Evolutionary conservation across 1,284 basidiomycete species (phyloP).

Genomic region (Papiliotrema nemorosa): DNA sequence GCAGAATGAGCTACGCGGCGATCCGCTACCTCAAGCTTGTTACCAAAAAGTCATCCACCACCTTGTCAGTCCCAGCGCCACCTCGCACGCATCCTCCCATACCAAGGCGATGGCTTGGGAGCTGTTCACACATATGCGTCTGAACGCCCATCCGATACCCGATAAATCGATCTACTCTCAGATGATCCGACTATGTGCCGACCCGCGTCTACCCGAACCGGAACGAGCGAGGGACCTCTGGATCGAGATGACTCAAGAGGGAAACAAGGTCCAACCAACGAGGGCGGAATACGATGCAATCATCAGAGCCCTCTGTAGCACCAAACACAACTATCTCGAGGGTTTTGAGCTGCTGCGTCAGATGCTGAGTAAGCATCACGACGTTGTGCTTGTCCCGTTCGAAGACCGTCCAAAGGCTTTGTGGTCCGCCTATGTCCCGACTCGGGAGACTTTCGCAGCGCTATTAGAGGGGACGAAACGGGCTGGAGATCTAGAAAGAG

Average conservation of each 20-base stretch:
- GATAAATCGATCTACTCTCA: slow-evolving; percentile 68
- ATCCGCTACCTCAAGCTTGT: slow-evolving; percentile 45
- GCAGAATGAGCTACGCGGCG: slow-evolving; percentile 38
- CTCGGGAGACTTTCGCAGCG: slow-evolving; percentile 70
- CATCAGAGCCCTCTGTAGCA: slow-evolving; percentile 64
- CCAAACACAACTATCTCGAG: slow-evolving; percentile 61
- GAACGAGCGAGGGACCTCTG: slow-evolving; percentile 91
- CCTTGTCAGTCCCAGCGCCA: slow-evolving; percentile 28
- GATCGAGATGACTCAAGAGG: slow-evolving; percentile 77
- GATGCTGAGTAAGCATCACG: slow-evolving; percentile 70
- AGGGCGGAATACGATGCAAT: slow-evolving; percentile 73
- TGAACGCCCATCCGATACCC: slow-evolving; percentile 81
- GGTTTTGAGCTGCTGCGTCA: slow-evolving; percentile 73
- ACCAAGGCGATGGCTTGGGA: slow-evolving; percentile 76
- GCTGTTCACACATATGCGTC: slow-evolving; percentile 91
- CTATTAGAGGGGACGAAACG: slow-evolving; percentile 85
- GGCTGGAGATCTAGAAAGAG: slow-evolving; percentile 73
- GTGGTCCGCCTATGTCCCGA: slow-evolving; percentile 53
- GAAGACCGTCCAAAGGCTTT: slow-evolving; percentile 12
- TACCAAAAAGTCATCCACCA: slow-evolving; percentile 46
- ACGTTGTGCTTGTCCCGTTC: slow-evolving; percentile 35
- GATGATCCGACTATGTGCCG: slow-evolving; percentile 85
- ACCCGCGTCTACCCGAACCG: slow-evolving; percentile 62
- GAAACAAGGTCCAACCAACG: slow-evolving; percentile 61
- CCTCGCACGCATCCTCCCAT: slow-evolving; percentile 21